These are phyloP conservation scores for Apiotrichum sp. DNA, from an alignment of 1,284 basidiomycete species.

Conservation along the genomic window DNA sequence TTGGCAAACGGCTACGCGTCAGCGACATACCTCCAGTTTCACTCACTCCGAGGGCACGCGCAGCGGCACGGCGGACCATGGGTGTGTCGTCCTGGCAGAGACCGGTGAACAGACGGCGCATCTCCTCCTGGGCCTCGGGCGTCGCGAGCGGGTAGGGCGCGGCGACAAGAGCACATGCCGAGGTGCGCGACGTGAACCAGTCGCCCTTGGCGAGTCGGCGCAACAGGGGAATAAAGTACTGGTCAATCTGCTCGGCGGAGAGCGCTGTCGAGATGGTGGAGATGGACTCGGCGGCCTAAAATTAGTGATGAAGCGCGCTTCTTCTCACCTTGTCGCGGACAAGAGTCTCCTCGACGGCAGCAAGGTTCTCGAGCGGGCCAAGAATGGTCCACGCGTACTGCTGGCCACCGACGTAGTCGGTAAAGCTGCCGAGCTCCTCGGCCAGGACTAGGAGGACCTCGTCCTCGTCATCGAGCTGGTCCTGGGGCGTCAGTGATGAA, in stretches of 20 bases:
- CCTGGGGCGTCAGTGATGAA: conserved; percentile 53
- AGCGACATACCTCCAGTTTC: background rate
- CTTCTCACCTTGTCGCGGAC: conserved; percentile 86
- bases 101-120: conserved; percentile 76
- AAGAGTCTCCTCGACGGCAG: conserved; percentile 94
- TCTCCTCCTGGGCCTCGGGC: conserved; percentile 71
- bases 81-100: conserved; percentile 94
- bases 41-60: conserved; percentile 90
- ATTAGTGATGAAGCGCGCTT: background rate
- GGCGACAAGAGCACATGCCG: conserved; percentile 88
- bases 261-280: conserved; percentile 80
- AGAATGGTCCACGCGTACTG: conserved; percentile 84
- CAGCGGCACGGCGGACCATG: conserved; percentile 95
- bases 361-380: conserved; percentile 90
- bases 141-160: conserved; percentile 82
- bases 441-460: conserved; percentile 95
- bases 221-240: conserved; percentile 85
- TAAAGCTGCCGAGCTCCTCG: conserved; percentile 87
- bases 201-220: conserved; percentile 87
- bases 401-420: conserved; percentile 90
- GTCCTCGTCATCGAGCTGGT: conserved; percentile 98
- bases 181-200: conserved; percentile 99
- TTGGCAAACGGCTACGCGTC: conserved; percentile 63
- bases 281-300: conserved; percentile 90
- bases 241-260: conserved; percentile 75